Conservation (phyloP, 306 rosid species). For the Spatholobus suberectus region DNA sequence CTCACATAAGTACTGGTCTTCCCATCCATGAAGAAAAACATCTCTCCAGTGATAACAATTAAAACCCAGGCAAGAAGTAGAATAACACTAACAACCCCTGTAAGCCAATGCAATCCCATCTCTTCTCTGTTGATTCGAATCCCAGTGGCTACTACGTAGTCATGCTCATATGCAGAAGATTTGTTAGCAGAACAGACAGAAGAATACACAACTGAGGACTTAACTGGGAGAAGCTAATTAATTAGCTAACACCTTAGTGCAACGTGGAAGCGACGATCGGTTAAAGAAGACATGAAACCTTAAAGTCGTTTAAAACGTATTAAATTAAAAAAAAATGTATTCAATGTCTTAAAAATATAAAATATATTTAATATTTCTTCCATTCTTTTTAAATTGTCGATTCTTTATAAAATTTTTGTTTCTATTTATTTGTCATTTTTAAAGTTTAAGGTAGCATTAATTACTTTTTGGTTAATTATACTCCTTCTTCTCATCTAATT, state of each 20-base stretch:
- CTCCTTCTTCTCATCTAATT: too few relatives aligned
- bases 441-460: too few relatives aligned
- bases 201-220: not conserved
- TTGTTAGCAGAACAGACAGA: not conserved
- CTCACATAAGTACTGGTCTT: conserved; percentile 59
- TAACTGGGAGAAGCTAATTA: not conserved
- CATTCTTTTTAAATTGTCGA: too few relatives aligned
- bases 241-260: not conserved
- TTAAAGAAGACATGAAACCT: not conserved
- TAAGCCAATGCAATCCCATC: conserved; percentile 1
- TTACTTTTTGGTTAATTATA: too few relatives aligned
- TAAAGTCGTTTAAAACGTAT: not conserved
- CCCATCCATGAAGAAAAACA: conserved; percentile 46
- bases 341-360: too few relatives aligned
- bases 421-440: too few relatives aligned
- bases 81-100: not conserved
- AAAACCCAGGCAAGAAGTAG: conserved; percentile 40
- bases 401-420: too few relatives aligned
- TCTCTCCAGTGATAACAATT: conserved; percentile 34
- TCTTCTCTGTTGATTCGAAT: not conserved
- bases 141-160: not conserved
- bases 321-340: too few relatives aligned
- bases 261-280: not conserved
- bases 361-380: too few relatives aligned
- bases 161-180: not conserved